Base-by-base conservation (phyloP, 2,329 filamentous ascomycete species). In the Penicillium sp. region DNA sequence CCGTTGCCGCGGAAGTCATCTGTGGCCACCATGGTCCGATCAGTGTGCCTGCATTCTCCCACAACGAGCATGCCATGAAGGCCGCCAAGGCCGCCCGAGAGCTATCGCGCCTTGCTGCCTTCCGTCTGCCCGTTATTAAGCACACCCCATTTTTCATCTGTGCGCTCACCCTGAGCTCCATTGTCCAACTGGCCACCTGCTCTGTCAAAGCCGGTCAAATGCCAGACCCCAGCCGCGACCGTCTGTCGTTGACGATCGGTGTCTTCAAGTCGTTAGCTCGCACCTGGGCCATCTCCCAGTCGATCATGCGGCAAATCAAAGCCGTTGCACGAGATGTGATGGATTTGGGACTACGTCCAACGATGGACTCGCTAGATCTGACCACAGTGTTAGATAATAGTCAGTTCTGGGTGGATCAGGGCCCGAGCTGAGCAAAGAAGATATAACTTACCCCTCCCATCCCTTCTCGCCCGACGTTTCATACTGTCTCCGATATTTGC, bases 61-160 rank as follows among this genome's bases (percentile, higher is more conserved):
- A 77, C 49, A 72, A 77, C 50, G 67, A 69, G 17, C 90, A 95
- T 75, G 92, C 91, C 0, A 86, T 86, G 55, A 93, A 95, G 75
- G 91, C 90, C 7, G 85, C 95, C 58, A 84, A 87, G 31, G 89
- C 90, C 0, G 91, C 93, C 0, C 88, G 88, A 64, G 87, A 89
- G 53, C 88, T 96, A 61, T 89, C 88, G 59, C 88, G 89, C 0
- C 84, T 95, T 46, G 89, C 90, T 0, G 85, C 88, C 5, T 73
- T 74, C 56, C 73, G 72, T 17, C 64, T 70, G 53, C 83, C 87
- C 0, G 78, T 93, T 2, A 81, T 88, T 5, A 85, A 85, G 33
- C 91, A 96, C 75, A 92, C 86, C 0, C 90, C 91, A 57, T 93
- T 93, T 75, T 92, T 94, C 77, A 90, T 88, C 35, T 94, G 90